Evolutionary conservation across 805 yeast species (phyloP).

Genomic region (Yamadazyma olivae): DNA sequence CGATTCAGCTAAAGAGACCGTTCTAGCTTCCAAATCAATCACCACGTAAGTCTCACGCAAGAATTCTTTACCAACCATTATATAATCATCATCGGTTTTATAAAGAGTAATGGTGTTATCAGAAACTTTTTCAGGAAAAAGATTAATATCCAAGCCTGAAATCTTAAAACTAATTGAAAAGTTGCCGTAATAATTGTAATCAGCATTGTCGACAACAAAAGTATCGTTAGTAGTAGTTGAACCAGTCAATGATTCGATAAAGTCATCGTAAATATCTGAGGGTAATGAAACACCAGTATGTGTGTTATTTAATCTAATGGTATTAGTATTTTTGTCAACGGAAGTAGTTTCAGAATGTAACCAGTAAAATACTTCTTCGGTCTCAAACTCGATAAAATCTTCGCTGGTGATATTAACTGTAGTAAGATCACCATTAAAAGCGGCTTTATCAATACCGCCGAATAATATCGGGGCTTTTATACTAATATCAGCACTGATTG

Average conservation of each 20-base stretch:
- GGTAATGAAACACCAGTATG: background rate
- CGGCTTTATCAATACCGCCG: too few species aligned
- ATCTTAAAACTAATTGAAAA: background rate
- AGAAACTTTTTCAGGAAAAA: slow-evolving; percentile 12
- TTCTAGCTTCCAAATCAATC: too few species aligned
- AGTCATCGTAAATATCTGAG: background rate
- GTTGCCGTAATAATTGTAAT: background rate
- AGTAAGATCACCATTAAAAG: background rate
- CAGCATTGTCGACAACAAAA: background rate
- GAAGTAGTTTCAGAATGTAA: background rate
- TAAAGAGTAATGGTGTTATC: too few species aligned
- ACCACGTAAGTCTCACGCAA: too few species aligned
- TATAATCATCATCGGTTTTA: too few species aligned
- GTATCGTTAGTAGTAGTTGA: background rate
- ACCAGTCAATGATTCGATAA: background rate
- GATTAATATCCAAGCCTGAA: background rate
- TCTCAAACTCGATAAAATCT: background rate
- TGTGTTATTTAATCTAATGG: background rate
- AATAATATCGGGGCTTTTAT: too few species aligned
- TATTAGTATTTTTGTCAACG: background rate
- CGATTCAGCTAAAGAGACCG: too few species aligned
- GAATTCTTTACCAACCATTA: too few species aligned
- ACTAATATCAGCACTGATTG: too few species aligned
- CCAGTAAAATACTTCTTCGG: background rate
- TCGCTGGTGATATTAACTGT: background rate